Conservation (phyloP, 2,329 filamentous ascomycete species). For the Scedosporium apiospermum region DNA sequence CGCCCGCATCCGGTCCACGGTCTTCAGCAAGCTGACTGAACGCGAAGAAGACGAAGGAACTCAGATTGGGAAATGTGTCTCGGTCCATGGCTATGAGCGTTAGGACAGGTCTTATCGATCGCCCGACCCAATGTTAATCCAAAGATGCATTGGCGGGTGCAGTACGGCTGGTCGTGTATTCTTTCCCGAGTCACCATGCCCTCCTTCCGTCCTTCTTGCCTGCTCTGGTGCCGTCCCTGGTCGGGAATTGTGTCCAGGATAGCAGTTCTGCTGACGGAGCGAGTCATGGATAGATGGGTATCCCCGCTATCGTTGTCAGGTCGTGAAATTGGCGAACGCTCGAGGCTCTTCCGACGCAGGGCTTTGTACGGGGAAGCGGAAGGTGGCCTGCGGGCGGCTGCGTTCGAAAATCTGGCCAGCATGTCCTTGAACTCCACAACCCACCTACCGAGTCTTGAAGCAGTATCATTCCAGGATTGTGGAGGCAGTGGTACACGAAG, state of each 20-base stretch:
- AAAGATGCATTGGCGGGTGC: conserved; percentile 17
- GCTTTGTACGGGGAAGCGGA: conserved; percentile 15
- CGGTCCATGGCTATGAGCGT: conserved; percentile 15
- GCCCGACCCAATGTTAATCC: conserved; percentile 13
- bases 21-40: conserved; percentile 22
- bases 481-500: conserved; percentile 18
- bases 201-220: conserved; percentile 4
- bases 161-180: conserved; percentile 18
- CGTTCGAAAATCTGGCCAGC: conserved; percentile 14
- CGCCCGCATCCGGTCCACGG: conserved; percentile 19
- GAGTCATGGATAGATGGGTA: conserved; percentile 9
- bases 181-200: conserved; percentile 6
- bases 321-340: conserved; percentile 17
- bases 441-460: conserved; percentile 21
- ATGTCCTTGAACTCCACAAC: conserved; percentile 23
- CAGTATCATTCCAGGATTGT: conserved; percentile 20
- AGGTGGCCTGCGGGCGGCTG: neutral
- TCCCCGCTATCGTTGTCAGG: conserved; percentile 12
- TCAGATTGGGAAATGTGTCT: conserved; percentile 15
- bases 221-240: conserved; percentile 6
- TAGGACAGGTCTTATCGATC: conserved; percentile 20
- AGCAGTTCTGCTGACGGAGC: no score
- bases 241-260: neutral
- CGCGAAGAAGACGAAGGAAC: conserved; percentile 18
- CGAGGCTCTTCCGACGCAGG: conserved; percentile 19